These are phyloP conservation scores for Penicilliopsis zonata DNA, from an alignment of 495 filamentous ascomycete genomes.

Conservation along the genomic window DNA sequence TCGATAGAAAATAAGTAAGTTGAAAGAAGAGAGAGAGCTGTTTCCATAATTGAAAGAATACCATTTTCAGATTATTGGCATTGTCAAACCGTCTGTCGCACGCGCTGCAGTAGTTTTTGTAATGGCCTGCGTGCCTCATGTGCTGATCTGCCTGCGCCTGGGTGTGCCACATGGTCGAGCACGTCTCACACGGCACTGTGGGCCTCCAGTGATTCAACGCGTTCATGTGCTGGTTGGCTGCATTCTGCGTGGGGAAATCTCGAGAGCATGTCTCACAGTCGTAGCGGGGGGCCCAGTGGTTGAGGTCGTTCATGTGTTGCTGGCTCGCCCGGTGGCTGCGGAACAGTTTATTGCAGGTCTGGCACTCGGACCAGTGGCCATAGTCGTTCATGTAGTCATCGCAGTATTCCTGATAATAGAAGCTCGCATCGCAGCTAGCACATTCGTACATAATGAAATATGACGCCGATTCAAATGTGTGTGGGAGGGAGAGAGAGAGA, in stretches of 20 bases:
- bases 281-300: slow-evolving; percentile 16
- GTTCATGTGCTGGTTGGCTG: slow-evolving; percentile 27
- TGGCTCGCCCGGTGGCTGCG: slow-evolving; percentile 1
- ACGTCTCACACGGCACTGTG: slow-evolving; percentile 22
- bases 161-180: slow-evolving; percentile 13
- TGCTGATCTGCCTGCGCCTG: slow-evolving; percentile 18
- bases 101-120: slow-evolving; percentile 20
- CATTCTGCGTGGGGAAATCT: slow-evolving; percentile 11
- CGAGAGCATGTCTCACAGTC: slow-evolving; percentile 27
- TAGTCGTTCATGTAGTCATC: neutral
- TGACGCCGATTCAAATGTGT: neutral
- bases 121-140: slow-evolving; percentile 23
- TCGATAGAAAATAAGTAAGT: neutral
- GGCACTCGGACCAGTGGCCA: neutral
- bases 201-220: slow-evolving; percentile 16
- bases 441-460: neutral
- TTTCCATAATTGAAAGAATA: too few species aligned
- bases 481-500: neutral
- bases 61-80: slow-evolving; percentile 25
- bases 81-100: slow-evolving; percentile 26
- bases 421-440: neutral
- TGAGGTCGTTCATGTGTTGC: slow-evolving; percentile 16
- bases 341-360: neutral
- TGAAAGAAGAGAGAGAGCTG: slow-evolving; percentile 2
- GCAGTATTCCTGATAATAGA: neutral